Evolutionary conservation across 2,329 filamentous ascomycete genomes (phyloP).

Genomic region (Penicillium glabrum): DNA sequence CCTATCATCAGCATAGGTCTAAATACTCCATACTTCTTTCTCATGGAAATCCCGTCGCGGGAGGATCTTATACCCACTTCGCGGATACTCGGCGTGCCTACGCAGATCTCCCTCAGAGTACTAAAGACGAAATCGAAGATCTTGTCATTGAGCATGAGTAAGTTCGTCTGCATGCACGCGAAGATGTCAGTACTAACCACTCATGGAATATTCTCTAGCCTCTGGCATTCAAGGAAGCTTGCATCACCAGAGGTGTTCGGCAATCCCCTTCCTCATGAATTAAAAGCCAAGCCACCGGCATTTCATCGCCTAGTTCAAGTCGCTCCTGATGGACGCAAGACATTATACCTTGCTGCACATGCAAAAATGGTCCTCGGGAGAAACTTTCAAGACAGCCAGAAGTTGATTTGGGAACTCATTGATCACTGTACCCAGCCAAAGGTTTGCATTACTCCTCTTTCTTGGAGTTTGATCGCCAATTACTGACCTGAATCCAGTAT

Average conservation of each 20-base stretch:
- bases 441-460: background rate
- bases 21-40: constrained; percentile 26
- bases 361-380: constrained; percentile 22
- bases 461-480: background rate
- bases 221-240: constrained; percentile 24
- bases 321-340: constrained; percentile 24
- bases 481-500: constrained; percentile 15
- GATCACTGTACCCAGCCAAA: constrained; percentile 24
- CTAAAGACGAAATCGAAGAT: constrained; percentile 13
- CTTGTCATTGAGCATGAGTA: constrained; percentile 20
- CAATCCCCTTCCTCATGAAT: constrained; percentile 21
- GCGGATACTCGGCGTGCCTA: constrained; percentile 23
- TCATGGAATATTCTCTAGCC: background rate
- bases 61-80: constrained; percentile 23
- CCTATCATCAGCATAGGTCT: constrained; percentile 27
- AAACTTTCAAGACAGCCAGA: constrained; percentile 24
- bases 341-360: constrained; percentile 27
- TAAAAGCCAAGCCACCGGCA: constrained; percentile 24
- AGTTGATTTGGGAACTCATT: constrained; percentile 28
- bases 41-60: constrained; percentile 18
- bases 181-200: background rate
- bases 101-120: constrained; percentile 13
- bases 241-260: constrained; percentile 18
- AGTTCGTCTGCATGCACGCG: background rate
- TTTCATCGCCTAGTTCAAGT: constrained; percentile 24